phyloP scores from a whole-genome alignment of 371 early-diverging fungal species.

The Syncephalastrum racemosum region DNA sequence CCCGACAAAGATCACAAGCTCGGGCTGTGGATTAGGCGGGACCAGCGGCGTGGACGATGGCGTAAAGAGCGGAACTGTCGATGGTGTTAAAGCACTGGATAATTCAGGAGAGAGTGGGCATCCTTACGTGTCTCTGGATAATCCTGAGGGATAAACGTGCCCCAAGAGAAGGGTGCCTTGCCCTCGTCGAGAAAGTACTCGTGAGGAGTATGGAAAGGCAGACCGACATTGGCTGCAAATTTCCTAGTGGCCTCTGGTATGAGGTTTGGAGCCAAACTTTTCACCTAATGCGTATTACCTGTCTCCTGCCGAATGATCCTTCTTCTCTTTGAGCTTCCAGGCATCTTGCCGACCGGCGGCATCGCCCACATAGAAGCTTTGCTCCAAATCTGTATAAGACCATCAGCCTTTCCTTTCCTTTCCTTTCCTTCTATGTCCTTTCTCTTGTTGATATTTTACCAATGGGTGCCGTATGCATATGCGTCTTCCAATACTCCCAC shows the following conservation, averaged over 20 bases:
- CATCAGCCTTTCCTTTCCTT: slow-evolving; percentile 2
- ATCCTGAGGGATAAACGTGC: slow-evolving; percentile 58
- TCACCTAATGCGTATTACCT: slow-evolving; percentile 25
- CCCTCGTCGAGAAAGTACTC: slow-evolving; percentile 65
- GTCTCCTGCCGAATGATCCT: slow-evolving; percentile 84
- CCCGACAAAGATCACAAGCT: slow-evolving; percentile 80
- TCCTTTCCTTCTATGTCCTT: background rate
- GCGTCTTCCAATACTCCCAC: slow-evolving; percentile 68
- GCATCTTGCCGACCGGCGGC: slow-evolving; percentile 81
- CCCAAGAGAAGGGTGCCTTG: slow-evolving; percentile 48
- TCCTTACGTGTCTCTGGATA: slow-evolving; percentile 27
- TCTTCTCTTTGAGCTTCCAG: slow-evolving; percentile 57
- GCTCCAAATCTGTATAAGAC: slow-evolving; percentile 34
- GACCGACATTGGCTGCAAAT: slow-evolving; percentile 74
- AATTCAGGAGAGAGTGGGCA: slow-evolving; percentile 10
- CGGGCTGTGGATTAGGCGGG: slow-evolving; percentile 36
- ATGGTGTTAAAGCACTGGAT: slow-evolving; percentile 16
- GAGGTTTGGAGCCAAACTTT: background rate
- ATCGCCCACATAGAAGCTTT: slow-evolving; percentile 87
- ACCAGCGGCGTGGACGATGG: slow-evolving; percentile 35
- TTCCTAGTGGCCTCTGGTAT: slow-evolving; percentile 47
- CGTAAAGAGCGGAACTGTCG: slow-evolving; percentile 20
- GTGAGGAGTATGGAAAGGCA: slow-evolving; percentile 87
- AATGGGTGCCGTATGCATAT: slow-evolving; percentile 43
- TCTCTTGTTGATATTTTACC: slow-evolving; percentile 24